Conservation (phyloP, 164 flowering plant genomes). For the Vitis cinerea region DNA sequence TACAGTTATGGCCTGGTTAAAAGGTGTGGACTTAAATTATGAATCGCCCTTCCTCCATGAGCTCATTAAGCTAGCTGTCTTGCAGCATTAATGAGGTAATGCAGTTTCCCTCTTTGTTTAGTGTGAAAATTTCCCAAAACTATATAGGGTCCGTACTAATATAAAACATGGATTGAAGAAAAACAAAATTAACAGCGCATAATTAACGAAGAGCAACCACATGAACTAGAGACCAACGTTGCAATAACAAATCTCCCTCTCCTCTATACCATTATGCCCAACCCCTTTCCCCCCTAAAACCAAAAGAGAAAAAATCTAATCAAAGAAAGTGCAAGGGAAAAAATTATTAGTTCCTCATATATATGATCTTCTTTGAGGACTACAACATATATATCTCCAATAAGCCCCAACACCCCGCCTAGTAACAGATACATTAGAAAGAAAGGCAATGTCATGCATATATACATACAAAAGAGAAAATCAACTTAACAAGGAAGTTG, state of each 20-base stretch:
- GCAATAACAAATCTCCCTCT: constrained; percentile 30
- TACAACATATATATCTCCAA: constrained; percentile 19
- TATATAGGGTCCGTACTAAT: too few relatives aligned
- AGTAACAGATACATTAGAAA: constrained; percentile 24
- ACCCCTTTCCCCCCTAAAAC: constrained; percentile 21
- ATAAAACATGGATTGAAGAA: not conserved
- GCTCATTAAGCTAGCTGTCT: too few relatives aligned
- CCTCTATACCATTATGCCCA: constrained; percentile 39
- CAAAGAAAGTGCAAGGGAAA: not conserved
- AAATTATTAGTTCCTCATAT: constrained; percentile 26
- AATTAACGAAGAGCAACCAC: constrained; percentile 13
- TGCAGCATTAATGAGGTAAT: too few relatives aligned
- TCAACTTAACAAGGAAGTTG: constrained; percentile 21
- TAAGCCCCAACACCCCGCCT: constrained; percentile 22
- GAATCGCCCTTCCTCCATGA: too few relatives aligned
- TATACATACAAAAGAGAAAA: constrained; percentile 26
- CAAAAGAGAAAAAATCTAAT: not conserved
- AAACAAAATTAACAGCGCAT: constrained; percentile 2
- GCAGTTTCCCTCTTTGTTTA: too few relatives aligned
- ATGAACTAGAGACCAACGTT: constrained; percentile 19
- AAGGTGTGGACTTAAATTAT: too few relatives aligned
- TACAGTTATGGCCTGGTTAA: too few relatives aligned
- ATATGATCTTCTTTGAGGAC: constrained; percentile 21
- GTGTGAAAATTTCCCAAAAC: too few relatives aligned
- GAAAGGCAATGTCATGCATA: constrained; percentile 23